phyloP scores from a whole-genome alignment of 2,329 filamentous ascomycete genomes.

The Exophiala phaeomuriformis region DNA sequence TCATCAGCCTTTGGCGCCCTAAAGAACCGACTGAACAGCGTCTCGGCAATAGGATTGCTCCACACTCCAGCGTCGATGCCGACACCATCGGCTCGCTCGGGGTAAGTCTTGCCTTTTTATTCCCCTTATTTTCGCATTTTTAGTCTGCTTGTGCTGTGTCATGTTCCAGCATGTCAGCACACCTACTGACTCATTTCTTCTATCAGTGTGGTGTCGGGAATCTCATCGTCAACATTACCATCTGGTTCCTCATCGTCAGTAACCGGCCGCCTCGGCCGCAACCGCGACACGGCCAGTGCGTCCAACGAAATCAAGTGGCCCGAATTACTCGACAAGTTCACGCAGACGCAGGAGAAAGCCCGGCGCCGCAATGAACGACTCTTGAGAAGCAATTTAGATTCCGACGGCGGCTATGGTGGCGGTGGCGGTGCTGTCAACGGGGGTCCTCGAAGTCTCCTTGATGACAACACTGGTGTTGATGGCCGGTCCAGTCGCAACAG shows the following conservation, averaged over 20 bases:
- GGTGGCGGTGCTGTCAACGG: neutral
- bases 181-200: neutral
- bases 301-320: conserved; percentile 68
- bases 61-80: conserved; percentile 59
- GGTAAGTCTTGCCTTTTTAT: conserved; percentile 17
- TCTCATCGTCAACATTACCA: conserved; percentile 10
- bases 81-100: conserved; percentile 19
- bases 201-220: conserved; percentile 17
- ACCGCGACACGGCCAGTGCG: conserved; percentile 11
- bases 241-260: conserved; percentile 4
- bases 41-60: conserved; percentile 92
- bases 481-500: conserved; percentile 18
- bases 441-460: conserved; percentile 1
- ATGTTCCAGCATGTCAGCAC: neutral
- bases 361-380: conserved; percentile 37
- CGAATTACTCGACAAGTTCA: conserved; percentile 91
- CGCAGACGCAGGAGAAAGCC: conserved; percentile 78
- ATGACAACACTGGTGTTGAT: neutral
- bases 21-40: conserved; percentile 93
- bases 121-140: conserved; percentile 7
- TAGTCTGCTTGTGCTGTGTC: neutral
- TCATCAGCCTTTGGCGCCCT: conserved; percentile 94
- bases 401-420: conserved; percentile 8
- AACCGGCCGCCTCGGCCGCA: conserved; percentile 15
- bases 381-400: conserved; percentile 16